Evolutionary conservation across 805 yeast species (phyloP), one percentile per base, ranked within the genome.

Genomic region (Saccharomycodes ludwigii): DNA sequence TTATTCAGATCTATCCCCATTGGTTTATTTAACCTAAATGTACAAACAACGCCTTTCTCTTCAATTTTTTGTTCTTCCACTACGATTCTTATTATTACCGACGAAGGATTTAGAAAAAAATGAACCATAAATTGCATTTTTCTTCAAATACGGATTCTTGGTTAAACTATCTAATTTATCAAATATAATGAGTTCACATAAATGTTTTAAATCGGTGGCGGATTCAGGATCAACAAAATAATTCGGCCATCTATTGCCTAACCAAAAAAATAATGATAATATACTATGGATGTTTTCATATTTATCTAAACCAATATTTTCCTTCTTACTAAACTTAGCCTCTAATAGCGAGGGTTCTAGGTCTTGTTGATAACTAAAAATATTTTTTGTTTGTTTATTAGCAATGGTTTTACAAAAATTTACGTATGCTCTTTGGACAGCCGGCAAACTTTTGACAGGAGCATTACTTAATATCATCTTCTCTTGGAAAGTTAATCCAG

Each of bases 211-310:
- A 34, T 79, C 81, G 16, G 54, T 50, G 0, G 94, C 94, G 29
- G 83, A 68, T 36, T 76, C 81, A 11, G 73, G 62, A 51, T 84
- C 95, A 12, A 79, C 69, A 43, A 85, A 82, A 31, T 73, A 65
- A 19, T 77, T 73, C 1, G 96, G 94, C 61, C 78, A 88, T 46
- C 96, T 62, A 50, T 82, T 86, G 33, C 81, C 67, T 39, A 88
- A 61, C 98, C 98, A 88, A 48, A 83, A 59, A 47, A 72, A 88
- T 5, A 81, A 56, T 42, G 75, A 66, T 12, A 82, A 64, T 27
- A 71, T 58, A 40, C 73, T 72, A 56, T 85, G 94, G 36, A 78
- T 58, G 4, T 66, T 65, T 48, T 85, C 96, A 35, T 58, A 47
- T 8, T 44, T 43, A 6, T 48, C 55, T 13, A 62, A 35, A 8